Evolutionary conservation across 228 moss, liverwort and hornwort species (phyloP), one percentile per base, ranked within the genome.

Genomic region (Sphagnum magellanicum): DNA sequence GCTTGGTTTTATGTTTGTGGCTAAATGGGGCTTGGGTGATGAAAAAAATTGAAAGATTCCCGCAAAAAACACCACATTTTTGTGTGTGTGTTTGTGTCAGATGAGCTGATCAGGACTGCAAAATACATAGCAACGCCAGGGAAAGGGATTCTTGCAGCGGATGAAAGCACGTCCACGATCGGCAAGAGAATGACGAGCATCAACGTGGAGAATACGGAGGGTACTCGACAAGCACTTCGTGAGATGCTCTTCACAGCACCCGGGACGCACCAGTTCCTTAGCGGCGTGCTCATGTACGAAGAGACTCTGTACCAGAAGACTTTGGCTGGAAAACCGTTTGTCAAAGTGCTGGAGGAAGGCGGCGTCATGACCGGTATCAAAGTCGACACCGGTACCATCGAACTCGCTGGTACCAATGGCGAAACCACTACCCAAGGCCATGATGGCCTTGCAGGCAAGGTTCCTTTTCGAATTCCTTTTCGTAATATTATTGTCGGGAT

Each of bases 161-260:
- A 88, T 53, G 85, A 88, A 67, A 82, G 82, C 73, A 88, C 85
- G 6, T 68, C 70, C 4, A 88, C 85, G 6, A 88, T 85, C 14
- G 88, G 85, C 5, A 76, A 78, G n/a, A 79, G 88, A 0, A 63
- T 88, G 57, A 51, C 64, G 4, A 73, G 84, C 69, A 85, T 88
- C 75, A 85, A 85, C 52, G 88, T 88, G 4, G 85, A 88, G 76
- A 88, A 88, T 74, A 82, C 82, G 1, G 88, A 88, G 60, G 32
- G 69, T 58, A 88, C 84, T 69, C 77, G 82, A 14, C 88, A 88
- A 71, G 85, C 85, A 4, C 82, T 84, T 11, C 81, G 88, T 6
- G 88, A 88, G 82, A 74, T 88, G 82, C 71, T 88, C 49, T 88
- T 88, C 74, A 88, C 88, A 12, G 82, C 88, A 16, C 84, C 88